Evolutionary conservation across 1,139 yeast species (phyloP).

Genomic region (Yamadazyma triangularis): DNA sequence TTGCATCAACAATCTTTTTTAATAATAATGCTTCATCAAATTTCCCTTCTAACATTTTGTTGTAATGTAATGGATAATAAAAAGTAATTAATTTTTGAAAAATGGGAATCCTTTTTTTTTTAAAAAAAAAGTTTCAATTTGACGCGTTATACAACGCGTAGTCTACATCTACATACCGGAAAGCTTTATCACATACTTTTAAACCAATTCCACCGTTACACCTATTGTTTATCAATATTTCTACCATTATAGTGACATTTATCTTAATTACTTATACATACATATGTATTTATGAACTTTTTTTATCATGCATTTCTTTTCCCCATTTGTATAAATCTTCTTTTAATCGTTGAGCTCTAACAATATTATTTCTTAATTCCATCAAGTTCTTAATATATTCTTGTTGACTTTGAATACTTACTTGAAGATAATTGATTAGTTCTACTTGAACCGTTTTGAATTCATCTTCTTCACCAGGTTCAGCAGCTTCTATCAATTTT

Average conservation of each 20-base stretch:
- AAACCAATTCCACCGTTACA: no score
- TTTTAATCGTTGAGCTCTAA: conserved; percentile 73
- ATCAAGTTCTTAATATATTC: conserved; percentile 80
- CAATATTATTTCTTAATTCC: conserved; percentile 66
- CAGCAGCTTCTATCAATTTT: conserved; percentile 12
- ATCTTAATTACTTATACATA: no score
- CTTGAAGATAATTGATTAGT: conserved; percentile 41
- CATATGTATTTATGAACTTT: conserved; percentile 21
- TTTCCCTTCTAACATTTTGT: conserved; percentile 89
- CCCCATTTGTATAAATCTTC: conserved; percentile 75
- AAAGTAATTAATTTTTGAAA: not conserved
- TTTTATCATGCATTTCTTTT: conserved; percentile 74
- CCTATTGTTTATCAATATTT: no score
- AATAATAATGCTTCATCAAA: conserved; percentile 88
- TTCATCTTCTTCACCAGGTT: conserved; percentile 24
- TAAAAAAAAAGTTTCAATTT: no score
- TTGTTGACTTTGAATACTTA: conserved; percentile 75
- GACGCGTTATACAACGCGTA: no score
- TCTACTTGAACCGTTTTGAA: conserved; percentile 32
- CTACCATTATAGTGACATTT: no score
- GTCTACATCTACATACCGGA: no score
- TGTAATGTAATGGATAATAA: no score
- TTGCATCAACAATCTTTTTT: conserved; percentile 88
- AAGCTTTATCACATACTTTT: no score
- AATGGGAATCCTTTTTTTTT: no score